Conservation (phyloP, 1,284 basidiomycete species). For the Cystobasidiaceae sp. region DNA sequence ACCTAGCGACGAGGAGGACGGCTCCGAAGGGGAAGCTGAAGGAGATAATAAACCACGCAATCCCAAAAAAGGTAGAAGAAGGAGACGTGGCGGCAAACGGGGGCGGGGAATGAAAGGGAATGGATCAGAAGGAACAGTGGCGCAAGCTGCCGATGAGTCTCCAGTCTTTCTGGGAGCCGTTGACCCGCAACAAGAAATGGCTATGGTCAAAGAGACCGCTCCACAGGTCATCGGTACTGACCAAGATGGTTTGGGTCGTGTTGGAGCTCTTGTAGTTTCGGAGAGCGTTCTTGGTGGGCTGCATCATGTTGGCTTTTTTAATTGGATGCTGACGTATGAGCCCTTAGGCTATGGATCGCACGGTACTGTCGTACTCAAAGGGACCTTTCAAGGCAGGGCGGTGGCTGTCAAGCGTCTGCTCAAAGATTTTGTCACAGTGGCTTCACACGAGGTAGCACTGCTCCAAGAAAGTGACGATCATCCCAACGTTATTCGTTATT, state of each 20-base stretch:
- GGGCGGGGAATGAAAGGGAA: slow-evolving; percentile 61
- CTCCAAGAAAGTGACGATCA: slow-evolving; percentile 96
- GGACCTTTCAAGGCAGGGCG: slow-evolving; percentile 87
- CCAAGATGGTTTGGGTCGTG: slow-evolving; percentile 7
- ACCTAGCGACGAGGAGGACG: slow-evolving; percentile 43
- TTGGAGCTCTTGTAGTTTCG: slow-evolving; percentile 39
- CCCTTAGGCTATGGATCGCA: slow-evolving; percentile 79
- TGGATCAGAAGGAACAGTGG: neutral
- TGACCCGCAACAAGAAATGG: neutral
- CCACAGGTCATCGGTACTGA: slow-evolving; percentile 1
- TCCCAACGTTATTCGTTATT: slow-evolving; percentile 93
- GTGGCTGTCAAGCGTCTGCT: slow-evolving; percentile 95
- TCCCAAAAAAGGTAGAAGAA: slow-evolving; percentile 50
- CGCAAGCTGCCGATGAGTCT: neutral
- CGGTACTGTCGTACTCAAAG: slow-evolving; percentile 89
- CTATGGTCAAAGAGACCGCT: neutral
- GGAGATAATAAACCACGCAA: slow-evolving; percentile 54
- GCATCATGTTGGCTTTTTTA: neutral
- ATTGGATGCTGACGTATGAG: neutral
- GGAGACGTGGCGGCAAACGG: slow-evolving; percentile 56
- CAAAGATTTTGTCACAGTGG: slow-evolving; percentile 90
- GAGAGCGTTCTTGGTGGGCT: slow-evolving; percentile 42
- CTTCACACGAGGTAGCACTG: slow-evolving; percentile 86
- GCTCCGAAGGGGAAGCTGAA: slow-evolving; percentile 59
- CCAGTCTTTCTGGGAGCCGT: neutral